Base-by-base conservation (phyloP, 495 filamentous ascomycete genomes). In the Tuber brumale region DNA sequence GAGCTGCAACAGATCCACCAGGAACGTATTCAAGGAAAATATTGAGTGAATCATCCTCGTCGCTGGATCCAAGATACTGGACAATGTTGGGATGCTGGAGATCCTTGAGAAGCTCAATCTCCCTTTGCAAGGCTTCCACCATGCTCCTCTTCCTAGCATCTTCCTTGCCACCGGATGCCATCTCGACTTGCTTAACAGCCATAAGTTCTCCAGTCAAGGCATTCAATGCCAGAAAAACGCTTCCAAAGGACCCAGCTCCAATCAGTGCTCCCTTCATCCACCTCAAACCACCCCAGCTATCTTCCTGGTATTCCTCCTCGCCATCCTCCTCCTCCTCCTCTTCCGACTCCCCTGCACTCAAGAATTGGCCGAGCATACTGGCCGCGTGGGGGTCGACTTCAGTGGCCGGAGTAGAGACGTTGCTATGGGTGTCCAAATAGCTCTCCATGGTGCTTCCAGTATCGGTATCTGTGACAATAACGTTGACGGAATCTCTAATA, bases 21-120 rank as follows among this genome's bases (percentile, higher is more conserved):
- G 95, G 93, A 12, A 99, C 95, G 85, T 99, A 99, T 85, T 99
- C 95, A 81, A 99, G 89, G 90, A 99, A 99, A 91, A 99, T 99
- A 86, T 99, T 99, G 79, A 99, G 89, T 81, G 97, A 92, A 73
- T 93, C 89, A 74, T 94, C 91, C 76, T 97, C 95, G 46, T 94
- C 94, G 80, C 92, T 92, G 70, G 93, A 97, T 69, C 95, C 95
- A 48, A 98, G 90, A 82, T 99, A 99, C 81, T 97, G 96, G 81
- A 99, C 95, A 82, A 99, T 98, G 83, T 99, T 98, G 61, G 92
- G 89, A 81, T 99, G 95, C 77, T 96, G 93, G 70, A 99, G 90
- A 80, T 97, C 96, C 77, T 95, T 92, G 44, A 99, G 88, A 31
- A 99, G 90, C 78, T 91, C 91, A 83, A 99, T 99, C 84, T 99